Evolutionary conservation across 768 basidiomycete species (phyloP).

Genomic region (Mycena albidolilacea): DNA sequence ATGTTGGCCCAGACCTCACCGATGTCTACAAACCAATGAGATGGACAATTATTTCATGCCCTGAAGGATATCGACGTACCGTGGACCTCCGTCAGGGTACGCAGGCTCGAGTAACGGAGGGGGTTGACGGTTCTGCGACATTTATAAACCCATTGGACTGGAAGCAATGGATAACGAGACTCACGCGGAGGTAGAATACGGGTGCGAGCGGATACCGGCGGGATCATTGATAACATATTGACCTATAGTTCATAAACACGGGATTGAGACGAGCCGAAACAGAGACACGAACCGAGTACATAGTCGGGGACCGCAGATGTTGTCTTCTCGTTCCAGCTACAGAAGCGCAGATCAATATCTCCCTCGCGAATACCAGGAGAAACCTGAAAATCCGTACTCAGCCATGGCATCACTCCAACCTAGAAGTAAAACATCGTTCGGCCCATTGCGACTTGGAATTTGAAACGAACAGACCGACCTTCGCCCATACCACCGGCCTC

Average conservation of each 20-base stretch:
- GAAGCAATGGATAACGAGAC: slow-evolving; percentile 32
- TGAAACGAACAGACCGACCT: not conserved
- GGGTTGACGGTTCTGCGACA: slow-evolving; percentile 57
- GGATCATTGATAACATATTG: slow-evolving; percentile 67
- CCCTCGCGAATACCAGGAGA: not conserved
- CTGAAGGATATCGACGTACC: slow-evolving; percentile 46
- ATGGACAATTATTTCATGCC: not conserved
- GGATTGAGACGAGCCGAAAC: no score
- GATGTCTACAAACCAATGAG: slow-evolving; percentile 10
- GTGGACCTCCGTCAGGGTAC: slow-evolving; percentile 60
- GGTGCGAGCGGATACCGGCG: slow-evolving; percentile 69
- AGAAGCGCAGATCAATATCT: not conserved
- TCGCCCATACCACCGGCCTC: slow-evolving; percentile 9
- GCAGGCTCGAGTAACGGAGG: slow-evolving; percentile 57
- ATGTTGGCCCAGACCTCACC: slow-evolving; percentile 38
- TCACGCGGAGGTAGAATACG: slow-evolving; percentile 68
- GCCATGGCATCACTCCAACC: slow-evolving; percentile 8
- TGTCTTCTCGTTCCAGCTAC: slow-evolving; percentile 62
- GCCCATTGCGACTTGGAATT: not conserved
- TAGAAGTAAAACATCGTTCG: not conserved
- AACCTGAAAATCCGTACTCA: not conserved
- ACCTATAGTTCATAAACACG: slow-evolving; percentile 37
- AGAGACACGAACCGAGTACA: slow-evolving; percentile 47
- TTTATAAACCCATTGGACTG: not conserved
- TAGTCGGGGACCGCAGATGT: slow-evolving; percentile 56